Evolutionary conservation across 345 rosid species (phyloP), one percentile per base, ranked within the genome.

Genomic region (Hibiscus tridactylites): DNA sequence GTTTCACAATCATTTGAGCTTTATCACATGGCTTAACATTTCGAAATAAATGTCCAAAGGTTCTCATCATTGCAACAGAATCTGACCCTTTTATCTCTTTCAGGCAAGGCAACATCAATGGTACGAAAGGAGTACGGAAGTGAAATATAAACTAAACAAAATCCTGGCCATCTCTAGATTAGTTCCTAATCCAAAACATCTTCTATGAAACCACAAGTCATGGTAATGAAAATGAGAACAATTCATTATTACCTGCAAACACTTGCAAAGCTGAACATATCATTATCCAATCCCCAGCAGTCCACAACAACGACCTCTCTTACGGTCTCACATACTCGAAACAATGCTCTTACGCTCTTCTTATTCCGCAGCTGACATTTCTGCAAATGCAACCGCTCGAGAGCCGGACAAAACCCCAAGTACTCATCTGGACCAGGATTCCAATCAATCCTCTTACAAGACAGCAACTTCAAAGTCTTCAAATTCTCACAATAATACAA

Each of bases 261-360:
- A 67, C 73, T 70, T 15, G 91, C 88, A 44, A 80, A 70, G 75
- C 79, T 72, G 88, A 96, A 89, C 47, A 80, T 74, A 49, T 88
- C 97, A 78, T 92, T 76, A 68, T 88, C 92, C 79, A 92, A 79
- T 75, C 99, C 97, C 98, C 98, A 92, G 79, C 98, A 92, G 70
- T 92, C 89, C 72, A 89, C 97, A 44, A 92, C 57, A 65, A 85
- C 82, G 62, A 96, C 64, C 67, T 91, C 97, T 83, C 84, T 87
- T 28, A 87, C 93, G 15, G 84, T 81, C 76, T 82, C 86, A 62
- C 96, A 88, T 19, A 90, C 87, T 80, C 79, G 72, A 76, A 96
- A 91, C 87, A 96, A 53, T 12, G 93, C 91, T 78, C 89, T 83
- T 5, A 83, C 68, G 1, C 87, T 70, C 42, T 74, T 70, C 79